Evolutionary conservation across 805 yeast genomes (phyloP).

Genomic region (Lipomyces kockii): DNA sequence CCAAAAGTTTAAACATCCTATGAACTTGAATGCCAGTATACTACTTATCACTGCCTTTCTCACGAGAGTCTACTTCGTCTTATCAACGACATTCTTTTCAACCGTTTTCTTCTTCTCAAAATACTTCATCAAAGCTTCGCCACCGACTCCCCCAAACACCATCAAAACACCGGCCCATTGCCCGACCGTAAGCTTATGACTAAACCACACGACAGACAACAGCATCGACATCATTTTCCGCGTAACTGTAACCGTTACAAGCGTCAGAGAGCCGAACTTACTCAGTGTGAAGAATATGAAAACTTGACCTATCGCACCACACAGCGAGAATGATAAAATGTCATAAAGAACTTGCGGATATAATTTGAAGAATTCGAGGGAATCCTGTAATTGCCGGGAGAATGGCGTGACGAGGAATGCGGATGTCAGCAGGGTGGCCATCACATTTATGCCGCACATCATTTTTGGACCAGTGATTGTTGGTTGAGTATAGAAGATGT

Average conservation of each 20-base stretch:
- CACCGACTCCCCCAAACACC: conserved; percentile 84
- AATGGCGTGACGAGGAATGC: conserved; percentile 48
- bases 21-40: not conserved
- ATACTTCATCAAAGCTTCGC: conserved; percentile 61
- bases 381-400: conserved; percentile 57
- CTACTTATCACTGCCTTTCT: not conserved
- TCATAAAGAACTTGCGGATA: conserved; percentile 65
- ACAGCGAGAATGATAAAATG: conserved; percentile 66
- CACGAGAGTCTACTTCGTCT: not conserved
- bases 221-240: conserved; percentile 96
- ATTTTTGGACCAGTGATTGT: conserved; percentile 80
- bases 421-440: conserved; percentile 50
- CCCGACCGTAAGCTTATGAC: conserved; percentile 63
- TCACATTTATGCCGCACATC: conserved; percentile 71
- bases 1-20: not conserved
- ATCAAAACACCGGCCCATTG: conserved; percentile 82
- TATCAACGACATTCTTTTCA: not conserved
- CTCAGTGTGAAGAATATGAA: conserved; percentile 86
- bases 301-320: conserved; percentile 93
- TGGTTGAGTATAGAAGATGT: conserved; percentile 60
- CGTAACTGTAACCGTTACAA: conserved; percentile 94
- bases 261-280: conserved; percentile 78
- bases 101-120: conserved; percentile 20
- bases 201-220: conserved; percentile 81
- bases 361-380: conserved; percentile 53